Evolutionary conservation across 2,329 filamentous ascomycete species (phyloP).

Genomic region (Neonectria ditissima): DNA sequence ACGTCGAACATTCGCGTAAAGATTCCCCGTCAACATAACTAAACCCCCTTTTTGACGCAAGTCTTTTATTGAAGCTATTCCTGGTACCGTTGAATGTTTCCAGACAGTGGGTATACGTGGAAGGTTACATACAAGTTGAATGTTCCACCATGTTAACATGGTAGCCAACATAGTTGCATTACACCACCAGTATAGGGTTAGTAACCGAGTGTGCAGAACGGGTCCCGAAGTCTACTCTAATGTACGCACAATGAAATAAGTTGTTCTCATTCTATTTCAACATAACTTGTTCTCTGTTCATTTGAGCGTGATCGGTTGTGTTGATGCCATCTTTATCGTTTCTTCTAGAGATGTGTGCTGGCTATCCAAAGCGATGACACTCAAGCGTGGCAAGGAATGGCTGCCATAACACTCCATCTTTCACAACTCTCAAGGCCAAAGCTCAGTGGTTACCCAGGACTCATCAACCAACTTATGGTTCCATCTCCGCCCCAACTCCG

Average conservation of each 20-base stretch:
- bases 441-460: conserved; percentile 75
- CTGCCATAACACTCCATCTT: not conserved
- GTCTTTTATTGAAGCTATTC: no score
- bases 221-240: not conserved
- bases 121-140: not conserved
- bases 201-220: not conserved
- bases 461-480: conserved; percentile 70
- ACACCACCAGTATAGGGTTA: not conserved
- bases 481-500: conserved; percentile 71
- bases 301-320: not conserved
- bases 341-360: not conserved
- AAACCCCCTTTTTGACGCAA: no score
- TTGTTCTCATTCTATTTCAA: not conserved
- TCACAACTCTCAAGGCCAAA: conserved; percentile 70
- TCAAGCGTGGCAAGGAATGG: not conserved
- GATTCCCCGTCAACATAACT: no score
- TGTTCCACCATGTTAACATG: not conserved
- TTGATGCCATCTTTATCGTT: not conserved
- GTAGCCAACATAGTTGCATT: not conserved
- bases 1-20: no score
- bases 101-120: not conserved
- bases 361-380: not conserved
- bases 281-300: not conserved
- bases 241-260: not conserved
- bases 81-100: no score